Base-by-base conservation (phyloP, 108 stramenopile species). In the Cyclotella atomus region DNA sequence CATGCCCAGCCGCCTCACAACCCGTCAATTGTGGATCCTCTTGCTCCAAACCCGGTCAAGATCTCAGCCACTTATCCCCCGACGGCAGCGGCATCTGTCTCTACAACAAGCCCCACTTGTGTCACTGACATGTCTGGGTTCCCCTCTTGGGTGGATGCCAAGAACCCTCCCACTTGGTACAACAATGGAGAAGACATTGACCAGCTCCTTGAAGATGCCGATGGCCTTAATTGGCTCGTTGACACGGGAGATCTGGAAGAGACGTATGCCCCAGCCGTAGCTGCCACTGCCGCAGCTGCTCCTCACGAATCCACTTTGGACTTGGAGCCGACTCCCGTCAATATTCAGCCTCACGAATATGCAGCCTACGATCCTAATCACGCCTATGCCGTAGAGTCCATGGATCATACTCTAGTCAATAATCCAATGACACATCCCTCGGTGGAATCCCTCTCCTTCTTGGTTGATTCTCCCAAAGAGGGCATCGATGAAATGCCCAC, bases 91-190 rank as follows among this genome's bases (percentile, higher is more conserved):
- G 29, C 46, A 32, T 2, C 64, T 20, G 21, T 73, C 12, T 49
- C 69, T 33, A 73, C 59, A 38, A 54, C 62, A 8, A 90, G 89
- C 17, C 94, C 94, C 33, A 90, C 90, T 5, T 89, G 94, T 27
- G 94, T 95, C 14, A 55, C 83, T 16, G 94, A 95, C 60, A 50
- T 88, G 35, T 45, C 84, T 6, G 50, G 84, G 32, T 91, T 86
- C 53, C 90, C 94, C 16, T 81, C 86, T 9, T 95, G 91, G 91
- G 87, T 90, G 20, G 91, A 92, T 76, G 76, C 77, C 78, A 89
- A 89, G 69, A 91, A 93, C 32, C 81, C 88, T 43, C 94, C 94
- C 29, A 71, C 86, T 35, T 95, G 94, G 94, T 95, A 95, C 60
- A 73, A 88, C 32, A 88, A 92, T 64, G 94, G 94, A 25, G 62